Evolutionary conservation across 345 rosid genomes (phyloP), one percentile per base, ranked within the genome.

Genomic region (Salix arbutifolia): DNA sequence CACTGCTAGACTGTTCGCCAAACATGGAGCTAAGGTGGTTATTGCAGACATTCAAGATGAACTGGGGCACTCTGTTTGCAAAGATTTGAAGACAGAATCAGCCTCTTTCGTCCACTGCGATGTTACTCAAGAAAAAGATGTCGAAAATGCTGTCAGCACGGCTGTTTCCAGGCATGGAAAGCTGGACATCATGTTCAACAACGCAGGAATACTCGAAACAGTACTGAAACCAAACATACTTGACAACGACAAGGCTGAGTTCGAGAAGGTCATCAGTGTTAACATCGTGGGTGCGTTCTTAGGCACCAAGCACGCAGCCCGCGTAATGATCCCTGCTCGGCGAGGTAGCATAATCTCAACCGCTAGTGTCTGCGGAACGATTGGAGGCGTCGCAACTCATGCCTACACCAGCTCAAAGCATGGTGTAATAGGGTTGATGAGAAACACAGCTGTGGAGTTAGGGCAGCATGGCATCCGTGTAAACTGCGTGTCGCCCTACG

Each of bases 41-140:
- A 78, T 83, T 12, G 84, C 81, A 25, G 88, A 85, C 65, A 76
- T 85, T 65, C 81, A 85, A 69, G 86, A 83, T 14, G 84, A 80
- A 6, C 69, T 72, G 30, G 86, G 81, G 17, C 81, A 50, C 5
- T 40, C 73, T n/a, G 16, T 69, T 10, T 11, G 67, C 73, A 4
- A 68, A 0, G 67, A 68, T 1, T 19, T 76, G 7, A 73, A 50
- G 35, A 2, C n/a, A 3, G 69, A 30, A 14, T 33, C 52, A 2
- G 67, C 61, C 17, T 40, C 74, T 8, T 80, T 71, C 56, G 8
- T 67, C 28, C 76, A 76, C 5, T 80, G 64, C 17, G 69, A 65
- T 23, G 62, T 74, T 9, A 74, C 64, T 8, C 48, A 46, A 44
- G 77, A 74, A n/a, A 40, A 21, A 65, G 68, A 65, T 28, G 40